Evolutionary conservation across 2,329 filamentous ascomycete genomes (phyloP).

Genomic region (Rutstroemia sp.): DNA sequence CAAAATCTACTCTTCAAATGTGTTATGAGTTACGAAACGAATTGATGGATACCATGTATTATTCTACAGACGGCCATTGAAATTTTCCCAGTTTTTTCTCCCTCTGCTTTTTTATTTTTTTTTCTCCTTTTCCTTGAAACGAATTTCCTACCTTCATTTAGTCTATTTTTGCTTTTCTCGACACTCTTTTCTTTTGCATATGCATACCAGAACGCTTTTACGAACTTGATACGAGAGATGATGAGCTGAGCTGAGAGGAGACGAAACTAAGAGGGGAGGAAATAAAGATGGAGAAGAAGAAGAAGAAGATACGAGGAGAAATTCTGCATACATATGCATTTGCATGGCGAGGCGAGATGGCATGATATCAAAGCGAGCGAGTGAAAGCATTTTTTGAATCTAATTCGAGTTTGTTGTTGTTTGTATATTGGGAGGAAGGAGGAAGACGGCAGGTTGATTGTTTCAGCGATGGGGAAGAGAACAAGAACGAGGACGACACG

Average conservation of each 20-base stretch:
- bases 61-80: neutral
- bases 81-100: neutral
- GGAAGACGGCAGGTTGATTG: neutral
- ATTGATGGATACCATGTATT: constrained; percentile 10
- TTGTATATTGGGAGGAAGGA: neutral
- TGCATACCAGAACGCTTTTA: too few species aligned
- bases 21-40: constrained; percentile 10
- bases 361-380: neutral
- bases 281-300: too few species aligned
- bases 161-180: too few species aligned
- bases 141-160: neutral
- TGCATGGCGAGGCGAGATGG: neutral
- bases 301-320: too few species aligned
- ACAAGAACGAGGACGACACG: too few species aligned
- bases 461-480: neutral
- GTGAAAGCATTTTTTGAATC: neutral
- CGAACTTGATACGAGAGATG: too few species aligned
- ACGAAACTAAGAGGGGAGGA: too few species aligned
- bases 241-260: too few species aligned
- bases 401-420: neutral
- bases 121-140: neutral
- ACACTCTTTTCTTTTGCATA: too few species aligned
- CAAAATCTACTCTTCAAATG: constrained; percentile 4
- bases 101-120: neutral
- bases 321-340: neutral